Evolutionary conservation across 2,329 filamentous ascomycete species (phyloP).

Genomic region (Botrytis tulipae): DNA sequence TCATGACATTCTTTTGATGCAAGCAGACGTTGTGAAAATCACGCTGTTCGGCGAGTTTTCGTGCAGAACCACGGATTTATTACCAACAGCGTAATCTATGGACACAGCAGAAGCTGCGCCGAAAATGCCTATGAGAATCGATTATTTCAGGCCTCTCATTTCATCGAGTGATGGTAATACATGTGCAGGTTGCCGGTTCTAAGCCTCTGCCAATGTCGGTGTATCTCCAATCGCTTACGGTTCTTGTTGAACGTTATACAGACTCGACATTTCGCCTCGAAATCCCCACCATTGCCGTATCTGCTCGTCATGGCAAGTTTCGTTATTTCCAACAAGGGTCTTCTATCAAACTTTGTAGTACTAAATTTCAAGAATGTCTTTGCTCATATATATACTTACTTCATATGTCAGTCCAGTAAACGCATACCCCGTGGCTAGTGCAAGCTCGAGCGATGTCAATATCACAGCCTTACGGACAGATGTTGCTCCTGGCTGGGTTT

Average conservation of each 20-base stretch:
- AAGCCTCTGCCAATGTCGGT: background rate
- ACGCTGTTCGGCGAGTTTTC: too few species aligned
- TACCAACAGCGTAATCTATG: background rate
- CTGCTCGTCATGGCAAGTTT: too few species aligned
- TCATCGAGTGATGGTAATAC: background rate
- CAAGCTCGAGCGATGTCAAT: too few species aligned
- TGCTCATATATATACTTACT: too few species aligned
- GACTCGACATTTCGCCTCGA: background rate
- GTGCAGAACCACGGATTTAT: background rate
- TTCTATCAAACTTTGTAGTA: too few species aligned
- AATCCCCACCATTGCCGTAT: fast-evolving
- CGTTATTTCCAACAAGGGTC: too few species aligned
- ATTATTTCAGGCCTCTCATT: background rate
- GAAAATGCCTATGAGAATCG: background rate
- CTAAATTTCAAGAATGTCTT: too few species aligned
- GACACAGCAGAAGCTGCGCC: background rate
- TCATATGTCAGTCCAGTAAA: too few species aligned
- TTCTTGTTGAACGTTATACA: background rate
- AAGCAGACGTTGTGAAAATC: too few species aligned
- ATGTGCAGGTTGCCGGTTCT: background rate
- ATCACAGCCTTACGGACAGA: background rate
- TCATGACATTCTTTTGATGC: too few species aligned
- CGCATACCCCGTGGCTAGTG: too few species aligned
- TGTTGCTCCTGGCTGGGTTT: background rate
- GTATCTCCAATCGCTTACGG: background rate